phyloP scores from a whole-genome alignment of 148 eudicot species.

The Vaccinium darrowii region DNA sequence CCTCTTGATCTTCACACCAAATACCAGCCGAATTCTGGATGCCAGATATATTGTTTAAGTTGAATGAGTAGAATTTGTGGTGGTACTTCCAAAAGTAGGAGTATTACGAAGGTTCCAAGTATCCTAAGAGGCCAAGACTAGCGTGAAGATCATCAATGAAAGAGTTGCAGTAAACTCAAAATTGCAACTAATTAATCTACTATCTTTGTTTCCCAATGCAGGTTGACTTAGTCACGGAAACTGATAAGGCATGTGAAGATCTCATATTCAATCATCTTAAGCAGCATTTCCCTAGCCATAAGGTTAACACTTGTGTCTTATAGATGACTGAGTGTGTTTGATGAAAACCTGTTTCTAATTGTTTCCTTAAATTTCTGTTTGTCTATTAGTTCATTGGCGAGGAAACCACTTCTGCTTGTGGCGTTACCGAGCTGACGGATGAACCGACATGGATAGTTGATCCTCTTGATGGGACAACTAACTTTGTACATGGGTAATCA shows the following conservation, averaged over 20 bases:
- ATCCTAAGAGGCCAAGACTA: background rate
- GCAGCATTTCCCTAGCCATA: conserved; percentile 60
- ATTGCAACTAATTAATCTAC: background rate
- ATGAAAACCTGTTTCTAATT: background rate
- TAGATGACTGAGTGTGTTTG: background rate
- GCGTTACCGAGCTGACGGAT: conserved; percentile 76
- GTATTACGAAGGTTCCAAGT: background rate
- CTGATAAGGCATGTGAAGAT: conserved; percentile 94
- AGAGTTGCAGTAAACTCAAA: background rate
- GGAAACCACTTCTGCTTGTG: conserved; percentile 87
- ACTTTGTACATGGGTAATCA: conserved; percentile 87
- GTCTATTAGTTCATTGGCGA: conserved; percentile 83
- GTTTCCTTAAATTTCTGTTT: background rate
- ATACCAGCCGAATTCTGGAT: too few species aligned
- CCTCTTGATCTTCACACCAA: too few species aligned
- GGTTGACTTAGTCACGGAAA: conserved; percentile 98
- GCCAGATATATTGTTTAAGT: too few species aligned
- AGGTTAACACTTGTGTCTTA: conserved; percentile 43
- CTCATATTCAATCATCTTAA: conserved; percentile 81
- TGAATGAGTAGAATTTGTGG: too few species aligned
- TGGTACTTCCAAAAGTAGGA: too few species aligned
- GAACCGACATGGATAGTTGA: conserved; percentile 98
- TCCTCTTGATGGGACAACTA: conserved; percentile 93
- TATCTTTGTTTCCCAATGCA: conserved; percentile 27
- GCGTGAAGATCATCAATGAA: background rate